Evolutionary conservation across 2,329 filamentous ascomycete genomes (phyloP).

Genomic region (Aspergillus carbonarius): DNA sequence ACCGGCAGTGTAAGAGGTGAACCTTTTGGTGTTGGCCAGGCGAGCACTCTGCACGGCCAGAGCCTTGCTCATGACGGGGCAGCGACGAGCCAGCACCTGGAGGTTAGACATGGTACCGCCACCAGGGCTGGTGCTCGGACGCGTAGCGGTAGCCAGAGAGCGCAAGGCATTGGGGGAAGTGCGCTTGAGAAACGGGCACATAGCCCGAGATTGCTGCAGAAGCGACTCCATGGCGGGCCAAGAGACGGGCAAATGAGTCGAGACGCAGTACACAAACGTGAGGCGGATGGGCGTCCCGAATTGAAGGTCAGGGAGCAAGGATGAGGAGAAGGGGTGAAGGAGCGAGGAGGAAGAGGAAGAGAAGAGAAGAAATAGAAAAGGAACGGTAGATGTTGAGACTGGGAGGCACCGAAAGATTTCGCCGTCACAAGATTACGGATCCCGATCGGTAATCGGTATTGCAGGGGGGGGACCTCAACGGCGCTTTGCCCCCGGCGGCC

Average conservation of each 20-base stretch:
- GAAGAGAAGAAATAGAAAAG: conserved; percentile 3
- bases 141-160: conserved; percentile 71
- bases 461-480: not conserved
- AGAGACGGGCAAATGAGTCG: not conserved
- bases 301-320: not conserved
- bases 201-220: conserved; percentile 88
- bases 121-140: conserved; percentile 66
- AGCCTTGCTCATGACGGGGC: conserved; percentile 98
- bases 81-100: conserved; percentile 88
- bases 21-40: conserved; percentile 39
- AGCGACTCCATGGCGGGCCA: conserved; percentile 77
- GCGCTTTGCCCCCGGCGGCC: not conserved
- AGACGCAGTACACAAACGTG: not conserved
- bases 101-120: conserved; percentile 96
- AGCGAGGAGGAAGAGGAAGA: not conserved
- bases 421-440: not conserved
- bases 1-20: conserved; percentile 37
- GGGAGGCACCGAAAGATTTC: conserved; percentile 10
- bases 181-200: conserved; percentile 97
- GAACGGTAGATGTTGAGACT: not conserved
- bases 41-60: conserved; percentile 73
- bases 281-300: not conserved
- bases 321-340: not conserved
- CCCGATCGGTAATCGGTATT: conserved; percentile 1
- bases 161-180: conserved; percentile 89